Base-by-base conservation (phyloP, 331 rosid species). In the Erythrophleum ivorense region DNA sequence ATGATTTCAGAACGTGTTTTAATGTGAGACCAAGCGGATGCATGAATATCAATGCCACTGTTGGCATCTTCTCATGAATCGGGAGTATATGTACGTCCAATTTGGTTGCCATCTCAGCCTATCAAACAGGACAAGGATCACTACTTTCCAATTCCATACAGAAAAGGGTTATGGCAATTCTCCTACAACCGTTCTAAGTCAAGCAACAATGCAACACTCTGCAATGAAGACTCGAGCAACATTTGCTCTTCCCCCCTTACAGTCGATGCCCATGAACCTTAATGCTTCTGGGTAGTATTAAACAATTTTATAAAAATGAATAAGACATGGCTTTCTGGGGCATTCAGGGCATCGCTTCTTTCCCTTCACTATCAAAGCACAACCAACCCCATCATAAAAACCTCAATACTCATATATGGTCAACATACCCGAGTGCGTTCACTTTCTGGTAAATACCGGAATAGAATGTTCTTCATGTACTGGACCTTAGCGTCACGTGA, bases 341-440 rank as follows among this genome's bases (percentile, higher is more conserved):
- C 15, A 55, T 71, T 59, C 40, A 59, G 66, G 78, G 16, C 48
- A 45, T 21, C 38, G 34, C 57, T 10, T 63, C 29, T 21, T 65
- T 67, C 73, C 50, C 62, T 13, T 41, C 71, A 81, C 57, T 73
- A 46, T 38, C 80, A 40, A 67, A 41, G 67, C 7, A 75, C 9
- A 43, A 49, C 12, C 6, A 13, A 69, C 11, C 19, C 15, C 64
- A 34, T 36, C 13, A 45, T 2, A 9, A 7, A 77, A 57, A 1
- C 46, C 0, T 63, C 3, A 46, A 16, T 18, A 18, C 46, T 78
- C 16, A 6, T 31, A 72, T 31, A 38, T 7, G 3, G 2, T 33
- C 88, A 31, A 96, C 98, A 24, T 65, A 96, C 99, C 73, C 98
- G 97, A 79, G 54, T 53, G 77, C 97, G 96, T 75, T 96, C 98